Conservation (phyloP, 495 filamentous ascomycete species). For the Tuber indicum region DNA sequence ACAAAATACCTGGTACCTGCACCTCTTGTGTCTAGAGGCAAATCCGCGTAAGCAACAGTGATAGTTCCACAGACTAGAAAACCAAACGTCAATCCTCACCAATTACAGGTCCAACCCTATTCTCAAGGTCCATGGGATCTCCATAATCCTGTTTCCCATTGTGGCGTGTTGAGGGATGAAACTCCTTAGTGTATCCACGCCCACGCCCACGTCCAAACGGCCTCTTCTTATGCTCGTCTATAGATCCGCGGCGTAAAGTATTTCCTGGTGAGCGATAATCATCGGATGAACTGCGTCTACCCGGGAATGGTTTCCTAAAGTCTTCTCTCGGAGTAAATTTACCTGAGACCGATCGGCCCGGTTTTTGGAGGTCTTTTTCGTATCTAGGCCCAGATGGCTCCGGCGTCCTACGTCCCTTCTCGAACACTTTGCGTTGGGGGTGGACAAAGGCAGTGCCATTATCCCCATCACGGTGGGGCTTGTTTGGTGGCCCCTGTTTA, state of each 20-base stretch:
- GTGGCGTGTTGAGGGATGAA: constrained; percentile 36
- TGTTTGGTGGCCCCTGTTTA: constrained; percentile 30
- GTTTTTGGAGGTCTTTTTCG: constrained; percentile 31
- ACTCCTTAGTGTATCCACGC: constrained; percentile 38
- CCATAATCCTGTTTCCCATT: constrained; percentile 34
- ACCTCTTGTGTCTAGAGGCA: constrained; percentile 31
- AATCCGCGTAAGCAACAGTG: not conserved
- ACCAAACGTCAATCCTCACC: constrained; percentile 26
- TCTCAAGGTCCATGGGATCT: constrained; percentile 39
- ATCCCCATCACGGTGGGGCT: constrained; percentile 30
- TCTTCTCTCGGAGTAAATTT: constrained; percentile 36
- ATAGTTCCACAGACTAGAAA: not conserved
- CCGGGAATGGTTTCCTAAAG: constrained; percentile 36
- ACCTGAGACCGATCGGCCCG: constrained; percentile 22
- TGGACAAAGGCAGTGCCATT: constrained; percentile 6
- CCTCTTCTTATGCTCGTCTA: constrained; percentile 37
- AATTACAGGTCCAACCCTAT: constrained; percentile 36
- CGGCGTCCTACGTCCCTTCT: constrained; percentile 34
- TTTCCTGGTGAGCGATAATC: constrained; percentile 31
- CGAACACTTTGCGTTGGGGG: constrained; percentile 29
- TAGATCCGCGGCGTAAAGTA: constrained; percentile 28
- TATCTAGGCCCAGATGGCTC: constrained; percentile 33
- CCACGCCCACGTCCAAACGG: constrained; percentile 38
- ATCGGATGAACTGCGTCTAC: constrained; percentile 34
- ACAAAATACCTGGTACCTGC: constrained; percentile 43